Evolutionary conservation across 2,329 filamentous ascomycete species (phyloP).

Genomic region (Zalaria sp.): DNA sequence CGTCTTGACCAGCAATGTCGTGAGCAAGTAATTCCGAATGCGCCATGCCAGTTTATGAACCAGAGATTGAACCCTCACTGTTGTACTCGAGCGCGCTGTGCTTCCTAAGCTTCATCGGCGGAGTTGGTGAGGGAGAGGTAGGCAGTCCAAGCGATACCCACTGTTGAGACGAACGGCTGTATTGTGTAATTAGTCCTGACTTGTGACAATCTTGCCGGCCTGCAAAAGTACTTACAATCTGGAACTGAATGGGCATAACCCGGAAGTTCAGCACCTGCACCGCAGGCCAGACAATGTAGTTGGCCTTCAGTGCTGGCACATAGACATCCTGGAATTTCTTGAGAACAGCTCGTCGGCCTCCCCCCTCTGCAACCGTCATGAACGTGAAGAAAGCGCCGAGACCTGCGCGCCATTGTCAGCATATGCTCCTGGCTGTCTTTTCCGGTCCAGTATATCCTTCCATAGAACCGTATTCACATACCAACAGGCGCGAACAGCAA

Average conservation of each 20-base stretch:
- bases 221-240: slow-evolving; percentile 56
- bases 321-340: slow-evolving; percentile 91
- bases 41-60: no score
- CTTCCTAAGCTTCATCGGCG: slow-evolving; percentile 47
- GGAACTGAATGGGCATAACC: slow-evolving; percentile 86
- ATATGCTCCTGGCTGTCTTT: neutral
- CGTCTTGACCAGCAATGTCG: no score
- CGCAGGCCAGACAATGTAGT: slow-evolving; percentile 87
- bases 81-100: neutral
- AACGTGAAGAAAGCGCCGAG: slow-evolving; percentile 83
- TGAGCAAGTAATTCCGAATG: no score
- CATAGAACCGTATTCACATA: slow-evolving; percentile 22
- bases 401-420: slow-evolving; percentile 28
- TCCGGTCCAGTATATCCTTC: neutral
- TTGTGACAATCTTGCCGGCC: neutral
- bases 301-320: slow-evolving; percentile 84
- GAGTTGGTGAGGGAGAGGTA: slow-evolving; percentile 90
- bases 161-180: slow-evolving; percentile 86
- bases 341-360: slow-evolving; percentile 62
- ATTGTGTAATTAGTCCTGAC: slow-evolving; percentile 4
- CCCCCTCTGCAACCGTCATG: slow-evolving; percentile 93
- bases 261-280: slow-evolving; percentile 97
- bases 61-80: no score
- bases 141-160: slow-evolving; percentile 95
- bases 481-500: slow-evolving; percentile 82